Conservation (phyloP, 805 yeast species). For the Candida berthetii region DNA sequence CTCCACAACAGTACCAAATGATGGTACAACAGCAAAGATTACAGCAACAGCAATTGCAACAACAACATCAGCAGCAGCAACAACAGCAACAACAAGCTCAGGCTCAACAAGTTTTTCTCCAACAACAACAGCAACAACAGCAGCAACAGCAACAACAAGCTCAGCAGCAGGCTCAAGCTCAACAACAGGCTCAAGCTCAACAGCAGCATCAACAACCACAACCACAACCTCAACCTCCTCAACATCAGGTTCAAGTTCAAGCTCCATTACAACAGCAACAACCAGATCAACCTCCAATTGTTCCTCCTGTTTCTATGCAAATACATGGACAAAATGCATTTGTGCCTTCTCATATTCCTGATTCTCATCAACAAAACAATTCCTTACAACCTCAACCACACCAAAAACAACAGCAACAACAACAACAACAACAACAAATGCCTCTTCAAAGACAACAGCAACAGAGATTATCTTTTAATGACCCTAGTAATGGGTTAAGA, state of each 20-base stretch:
- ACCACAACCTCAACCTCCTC: not conserved
- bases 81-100: constrained; percentile 16
- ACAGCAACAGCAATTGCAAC: constrained; percentile 10
- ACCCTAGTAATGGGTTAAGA: constrained; percentile 9
- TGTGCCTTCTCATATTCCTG: not conserved
- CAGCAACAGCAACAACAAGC: constrained; percentile 19
- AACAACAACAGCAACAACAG: constrained; percentile 19
- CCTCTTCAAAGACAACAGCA: not conserved
- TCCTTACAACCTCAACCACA: constrained; percentile 5
- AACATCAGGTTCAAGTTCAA: not conserved
- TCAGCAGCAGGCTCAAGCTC: constrained; percentile 20
- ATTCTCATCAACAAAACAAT: constrained; percentile 1
- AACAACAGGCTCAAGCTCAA: constrained; percentile 3
- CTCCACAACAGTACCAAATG: constrained; percentile 11
- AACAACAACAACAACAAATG: constrained; percentile 2
- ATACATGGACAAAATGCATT: not conserved
- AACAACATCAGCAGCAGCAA: constrained; percentile 16
- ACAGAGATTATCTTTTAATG: constrained; percentile 1
- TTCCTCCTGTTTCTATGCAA: not conserved
- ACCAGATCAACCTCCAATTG: constrained; percentile 7
- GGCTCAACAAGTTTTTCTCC: constrained; percentile 14
- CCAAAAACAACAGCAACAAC: not conserved
- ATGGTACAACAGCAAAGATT: constrained; percentile 9
- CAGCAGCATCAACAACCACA: not conserved
- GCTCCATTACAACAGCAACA: constrained; percentile 6